Conservation (phyloP, 106 monocot species). For the Dactylorhiza incarnata region DNA sequence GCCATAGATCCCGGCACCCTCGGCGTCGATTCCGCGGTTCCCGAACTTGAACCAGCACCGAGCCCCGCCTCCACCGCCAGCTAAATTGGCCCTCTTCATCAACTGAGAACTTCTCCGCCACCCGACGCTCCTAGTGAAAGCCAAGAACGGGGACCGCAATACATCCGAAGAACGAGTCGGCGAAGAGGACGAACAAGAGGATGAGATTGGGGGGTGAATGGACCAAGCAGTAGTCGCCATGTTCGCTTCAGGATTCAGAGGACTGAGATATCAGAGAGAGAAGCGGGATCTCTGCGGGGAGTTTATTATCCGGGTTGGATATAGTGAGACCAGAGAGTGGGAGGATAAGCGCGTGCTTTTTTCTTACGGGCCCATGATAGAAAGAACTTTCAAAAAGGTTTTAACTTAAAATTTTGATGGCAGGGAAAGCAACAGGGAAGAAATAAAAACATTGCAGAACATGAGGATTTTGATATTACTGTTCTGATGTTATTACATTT, state of each 20-base stretch:
- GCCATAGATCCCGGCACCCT: constrained; percentile 83
- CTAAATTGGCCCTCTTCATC: constrained; percentile 5
- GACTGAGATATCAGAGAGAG: background rate
- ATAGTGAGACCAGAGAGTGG: too few species aligned
- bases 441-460: too few species aligned
- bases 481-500: too few species aligned
- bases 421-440: too few species aligned
- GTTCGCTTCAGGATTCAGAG: background rate
- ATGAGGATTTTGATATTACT: too few species aligned
- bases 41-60: constrained; percentile 78
- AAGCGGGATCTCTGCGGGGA: background rate
- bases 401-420: too few species aligned
- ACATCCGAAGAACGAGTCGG: background rate
- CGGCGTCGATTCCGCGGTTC: constrained; percentile 55
- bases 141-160: constrained; percentile 29
- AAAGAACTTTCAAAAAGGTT: too few species aligned
- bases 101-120: constrained; percentile 22
- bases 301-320: background rate
- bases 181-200: constrained; percentile 6
- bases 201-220: constrained; percentile 5
- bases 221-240: constrained; percentile 36
- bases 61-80: constrained; percentile 20
- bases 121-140: constrained; percentile 19
- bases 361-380: too few species aligned
- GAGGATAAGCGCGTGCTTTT: too few species aligned